Evolutionary conservation across 345 rosid species (phyloP).

Genomic region (Mangifera indica): DNA sequence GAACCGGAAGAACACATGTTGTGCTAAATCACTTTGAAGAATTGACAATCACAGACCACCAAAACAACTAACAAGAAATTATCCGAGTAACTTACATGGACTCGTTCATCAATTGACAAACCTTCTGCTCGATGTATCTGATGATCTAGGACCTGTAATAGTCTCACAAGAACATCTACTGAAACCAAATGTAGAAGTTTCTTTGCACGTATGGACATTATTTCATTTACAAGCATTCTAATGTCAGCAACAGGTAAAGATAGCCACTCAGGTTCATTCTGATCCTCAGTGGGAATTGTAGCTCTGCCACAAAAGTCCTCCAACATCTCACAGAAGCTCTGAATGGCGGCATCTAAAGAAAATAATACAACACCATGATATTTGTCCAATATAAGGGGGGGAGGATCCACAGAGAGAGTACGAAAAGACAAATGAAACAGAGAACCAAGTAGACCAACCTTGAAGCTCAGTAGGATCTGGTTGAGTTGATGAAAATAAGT

Average conservation of each 20-base stretch:
- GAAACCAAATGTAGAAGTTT: constrained; percentile 85
- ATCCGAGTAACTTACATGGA: constrained; percentile 54
- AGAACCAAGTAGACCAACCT: constrained; percentile 46
- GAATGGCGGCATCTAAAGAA: constrained; percentile 57
- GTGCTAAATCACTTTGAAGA: constrained; percentile 2
- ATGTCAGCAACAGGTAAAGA: constrained; percentile 64
- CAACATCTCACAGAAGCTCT: constrained; percentile 66
- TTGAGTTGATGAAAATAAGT: constrained; percentile 34
- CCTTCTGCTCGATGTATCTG: constrained; percentile 99
- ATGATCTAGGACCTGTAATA: constrained; percentile 75
- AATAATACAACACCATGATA: constrained; percentile 3
- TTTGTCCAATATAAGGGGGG: constrained; percentile 11
- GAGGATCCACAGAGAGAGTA: constrained; percentile 2
- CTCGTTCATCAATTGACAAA: constrained; percentile 62
- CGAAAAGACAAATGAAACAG: constrained; percentile 8
- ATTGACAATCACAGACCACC: neutral
- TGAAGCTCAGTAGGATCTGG: constrained; percentile 65
- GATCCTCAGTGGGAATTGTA: constrained; percentile 78
- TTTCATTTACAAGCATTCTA: constrained; percentile 75
- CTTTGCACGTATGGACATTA: constrained; percentile 70
- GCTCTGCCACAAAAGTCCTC: constrained; percentile 86
- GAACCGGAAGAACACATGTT: constrained; percentile 1
- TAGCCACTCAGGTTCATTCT: constrained; percentile 83
- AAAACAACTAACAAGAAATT: neutral
- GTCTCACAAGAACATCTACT: constrained; percentile 69